A percentile compares a stretch with the other conserved stretches of the same genome.
phyloP scores from a whole-genome alignment of 202 grass and related monocot genomes.

The Miscanthus sacchariflorus region DNA sequence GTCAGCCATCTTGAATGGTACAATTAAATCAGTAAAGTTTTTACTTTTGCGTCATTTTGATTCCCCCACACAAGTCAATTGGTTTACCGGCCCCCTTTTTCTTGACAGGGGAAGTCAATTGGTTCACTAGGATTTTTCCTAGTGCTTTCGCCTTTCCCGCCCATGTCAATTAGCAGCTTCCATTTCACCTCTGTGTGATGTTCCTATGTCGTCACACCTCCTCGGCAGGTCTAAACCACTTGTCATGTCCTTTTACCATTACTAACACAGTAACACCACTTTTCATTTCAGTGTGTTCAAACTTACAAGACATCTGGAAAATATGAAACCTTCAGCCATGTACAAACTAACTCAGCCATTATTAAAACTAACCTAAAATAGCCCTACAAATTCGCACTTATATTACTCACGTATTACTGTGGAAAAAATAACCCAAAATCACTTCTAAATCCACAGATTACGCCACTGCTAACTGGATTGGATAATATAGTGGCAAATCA shows the following conservation, averaged over 20 bases:
- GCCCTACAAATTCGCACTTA: no score
- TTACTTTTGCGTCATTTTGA: neutral
- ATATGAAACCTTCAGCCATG: neutral
- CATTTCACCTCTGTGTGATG: neutral
- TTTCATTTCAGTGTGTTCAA: neutral
- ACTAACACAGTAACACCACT: neutral
- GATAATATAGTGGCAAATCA: neutral
- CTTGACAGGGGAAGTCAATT: neutral
- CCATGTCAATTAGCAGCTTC: neutral
- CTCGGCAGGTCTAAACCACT: neutral
- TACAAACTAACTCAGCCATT: neutral
- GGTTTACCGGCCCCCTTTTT: neutral
- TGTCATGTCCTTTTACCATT: neutral
- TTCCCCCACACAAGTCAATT: neutral
- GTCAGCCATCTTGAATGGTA: neutral
- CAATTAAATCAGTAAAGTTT: neutral
- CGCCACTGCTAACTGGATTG: neutral
- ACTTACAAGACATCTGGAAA: neutral
- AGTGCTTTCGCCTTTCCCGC: neutral
- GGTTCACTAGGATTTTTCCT: neutral
- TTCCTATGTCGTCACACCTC: neutral
- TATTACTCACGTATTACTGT: neutral
- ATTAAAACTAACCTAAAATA: no score
- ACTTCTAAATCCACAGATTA: neutral
- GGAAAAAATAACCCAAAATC: neutral